Evolutionary conservation across 163 green algal species (phyloP).

Genomic region (Chloromonas sp.): DNA sequence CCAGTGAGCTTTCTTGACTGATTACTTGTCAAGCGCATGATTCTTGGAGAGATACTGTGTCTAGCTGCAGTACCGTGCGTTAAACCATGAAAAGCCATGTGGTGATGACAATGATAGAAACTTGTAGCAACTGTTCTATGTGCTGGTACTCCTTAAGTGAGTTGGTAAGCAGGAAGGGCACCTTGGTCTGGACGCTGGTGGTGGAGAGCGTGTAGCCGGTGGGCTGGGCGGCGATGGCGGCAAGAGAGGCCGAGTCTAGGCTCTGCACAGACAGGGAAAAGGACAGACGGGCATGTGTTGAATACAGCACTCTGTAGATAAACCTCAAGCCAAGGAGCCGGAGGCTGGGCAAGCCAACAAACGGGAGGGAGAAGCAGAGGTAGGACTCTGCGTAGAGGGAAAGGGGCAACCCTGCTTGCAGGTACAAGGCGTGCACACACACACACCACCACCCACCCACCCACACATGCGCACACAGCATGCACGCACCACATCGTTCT

Average conservation of each 20-base stretch:
- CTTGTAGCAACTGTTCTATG: conserved; percentile 47
- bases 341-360: too few species aligned
- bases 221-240: conserved; percentile 60
- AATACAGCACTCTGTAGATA: too few species aligned
- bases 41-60: conserved; percentile 51
- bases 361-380: not conserved
- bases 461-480: not conserved
- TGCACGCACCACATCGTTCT: not conserved
- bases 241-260: conserved; percentile 38
- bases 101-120: too few species aligned
- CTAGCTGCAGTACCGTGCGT: too few species aligned
- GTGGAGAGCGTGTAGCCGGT: conserved; percentile 75
- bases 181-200: conserved; percentile 50
- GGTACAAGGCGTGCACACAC: not conserved
- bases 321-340: too few species aligned
- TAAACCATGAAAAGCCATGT: too few species aligned
- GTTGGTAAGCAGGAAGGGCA: conserved; percentile 90
- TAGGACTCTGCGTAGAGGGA: not conserved
- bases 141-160: conserved; percentile 93
- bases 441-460: not conserved
- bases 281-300: not conserved
- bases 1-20: too few species aligned
- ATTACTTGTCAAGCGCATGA: too few species aligned
- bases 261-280: conserved; percentile 5
- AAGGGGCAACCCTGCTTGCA: not conserved